phyloP scores from a whole-genome alignment of 2,329 filamentous ascomycete genomes.

The Orbilia oligospora region DNA sequence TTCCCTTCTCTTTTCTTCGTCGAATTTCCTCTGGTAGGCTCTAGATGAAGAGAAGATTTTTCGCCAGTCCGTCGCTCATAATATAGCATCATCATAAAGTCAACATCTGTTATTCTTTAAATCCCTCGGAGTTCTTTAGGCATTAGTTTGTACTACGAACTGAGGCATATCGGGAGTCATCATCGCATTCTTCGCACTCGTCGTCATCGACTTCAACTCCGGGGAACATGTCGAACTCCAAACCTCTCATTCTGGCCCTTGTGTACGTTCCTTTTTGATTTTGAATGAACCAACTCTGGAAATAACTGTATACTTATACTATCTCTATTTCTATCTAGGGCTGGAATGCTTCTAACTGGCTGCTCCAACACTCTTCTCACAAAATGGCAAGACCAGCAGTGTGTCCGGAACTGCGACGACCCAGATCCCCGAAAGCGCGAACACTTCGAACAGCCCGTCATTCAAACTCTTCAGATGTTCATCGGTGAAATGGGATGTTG shows the following conservation, averaged over 20 bases:
- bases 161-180: slow-evolving; percentile 28
- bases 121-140: slow-evolving; percentile 17
- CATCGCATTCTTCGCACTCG: background rate
- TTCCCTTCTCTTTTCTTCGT: slow-evolving; percentile 7
- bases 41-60: slow-evolving; percentile 16
- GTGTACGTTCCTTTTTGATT: slow-evolving; percentile 34
- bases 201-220: slow-evolving; percentile 6
- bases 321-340: slow-evolving; percentile 67
- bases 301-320: background rate
- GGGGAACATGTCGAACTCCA: slow-evolving; percentile 38
- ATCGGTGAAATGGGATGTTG: slow-evolving; percentile 96
- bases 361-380: slow-evolving; percentile 91
- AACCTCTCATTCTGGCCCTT: slow-evolving; percentile 53
- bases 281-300: background rate
- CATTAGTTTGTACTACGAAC: slow-evolving; percentile 10
- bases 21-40: slow-evolving; percentile 36
- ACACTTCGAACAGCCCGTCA: slow-evolving; percentile 92
- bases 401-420: slow-evolving; percentile 87
- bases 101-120: background rate
- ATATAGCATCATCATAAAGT: background rate
- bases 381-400: slow-evolving; percentile 99
- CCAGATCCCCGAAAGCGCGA: slow-evolving; percentile 76
- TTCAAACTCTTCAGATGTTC: slow-evolving; percentile 98
- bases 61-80: background rate
- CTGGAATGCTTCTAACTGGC: slow-evolving; percentile 69